Conservation (phyloP, 495 filamentous ascomycete species). For the Daldinia loculata region DNA sequence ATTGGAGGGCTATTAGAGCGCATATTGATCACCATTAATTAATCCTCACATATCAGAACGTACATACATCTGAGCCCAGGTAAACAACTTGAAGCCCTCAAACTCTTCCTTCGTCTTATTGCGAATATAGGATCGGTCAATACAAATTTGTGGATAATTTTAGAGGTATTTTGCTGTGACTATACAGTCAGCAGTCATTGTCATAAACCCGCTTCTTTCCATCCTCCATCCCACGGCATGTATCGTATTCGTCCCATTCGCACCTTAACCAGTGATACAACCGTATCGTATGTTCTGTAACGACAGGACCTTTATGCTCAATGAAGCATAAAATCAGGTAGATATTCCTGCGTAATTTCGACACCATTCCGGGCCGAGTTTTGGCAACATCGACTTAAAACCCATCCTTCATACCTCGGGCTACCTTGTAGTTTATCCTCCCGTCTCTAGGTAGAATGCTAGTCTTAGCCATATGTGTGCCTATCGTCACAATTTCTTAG, state of each 20-base stretch:
- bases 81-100: background rate
- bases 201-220: conserved; percentile 1
- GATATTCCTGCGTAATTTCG: background rate
- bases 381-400: background rate
- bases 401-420: background rate
- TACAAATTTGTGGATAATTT: conserved; percentile 2
- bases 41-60: background rate
- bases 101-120: background rate
- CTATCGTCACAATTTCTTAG: background rate
- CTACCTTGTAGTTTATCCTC: background rate
- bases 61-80: background rate
- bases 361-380: background rate
- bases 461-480: background rate
- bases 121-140: background rate
- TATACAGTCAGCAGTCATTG: conserved; percentile 6
- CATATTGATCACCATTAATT: background rate
- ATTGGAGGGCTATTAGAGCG: background rate
- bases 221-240: background rate
- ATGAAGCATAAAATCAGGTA: conserved; percentile 6
- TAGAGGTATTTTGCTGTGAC: conserved; percentile 5
- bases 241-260: conserved; percentile 12
- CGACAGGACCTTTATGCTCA: conserved; percentile 25
- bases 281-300: conserved; percentile 19
- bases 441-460: background rate
- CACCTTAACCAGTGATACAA: background rate